Base-by-base conservation (phyloP, 495 filamentous ascomycete species). In the Podospora comata region DNA sequence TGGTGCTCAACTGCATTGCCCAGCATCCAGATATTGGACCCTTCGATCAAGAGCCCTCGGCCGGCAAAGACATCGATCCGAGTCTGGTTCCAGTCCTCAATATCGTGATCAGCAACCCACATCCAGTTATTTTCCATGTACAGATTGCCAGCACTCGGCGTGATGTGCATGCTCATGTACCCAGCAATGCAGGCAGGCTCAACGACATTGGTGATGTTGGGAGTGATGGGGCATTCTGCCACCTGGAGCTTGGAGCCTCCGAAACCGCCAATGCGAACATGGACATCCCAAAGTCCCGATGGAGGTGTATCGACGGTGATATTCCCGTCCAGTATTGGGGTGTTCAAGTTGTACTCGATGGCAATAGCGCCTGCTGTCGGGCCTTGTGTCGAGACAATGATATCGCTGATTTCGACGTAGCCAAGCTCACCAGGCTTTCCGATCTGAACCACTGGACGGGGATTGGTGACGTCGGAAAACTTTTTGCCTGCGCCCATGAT, bases 61-160 rank as follows among this genome's bases (percentile, higher is more conserved):
- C 91, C 93, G 64, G 90, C 95, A 81, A 88, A 97, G 67, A 97
- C 85, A 76, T 90, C 90, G 79, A 96, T 89, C 76, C 93, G 93
- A 3, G 83, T 85, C 39, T 80, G 76, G 67, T 86, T 86, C 77
- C 89, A 86, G 71, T 91, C 88, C 11, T 82, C 70, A 2, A 88
- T 84, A 74, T 97, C 94, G 79, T 97, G 94, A 74, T 97, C 94
- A 1, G 94, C 88, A 32, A 92, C 91, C 94, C 94, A 98, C 73
- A 91, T 87, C 94, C 94, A 98, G 68, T 85, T 88, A 78, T 98
- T 97, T 79, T 97, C 93, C 60, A 96, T 78, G 76, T 96, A 95
- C 11, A 86, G 69, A 18, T 88, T 85, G 26, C 85, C 86, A 0
- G 86, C 91, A n/a, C 84, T 81, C 60, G 85, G 76, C 2, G 92